These are phyloP conservation scores for Hippophae rhamnoides DNA, from an alignment of 306 rosid species.

Conservation along the genomic window DNA sequence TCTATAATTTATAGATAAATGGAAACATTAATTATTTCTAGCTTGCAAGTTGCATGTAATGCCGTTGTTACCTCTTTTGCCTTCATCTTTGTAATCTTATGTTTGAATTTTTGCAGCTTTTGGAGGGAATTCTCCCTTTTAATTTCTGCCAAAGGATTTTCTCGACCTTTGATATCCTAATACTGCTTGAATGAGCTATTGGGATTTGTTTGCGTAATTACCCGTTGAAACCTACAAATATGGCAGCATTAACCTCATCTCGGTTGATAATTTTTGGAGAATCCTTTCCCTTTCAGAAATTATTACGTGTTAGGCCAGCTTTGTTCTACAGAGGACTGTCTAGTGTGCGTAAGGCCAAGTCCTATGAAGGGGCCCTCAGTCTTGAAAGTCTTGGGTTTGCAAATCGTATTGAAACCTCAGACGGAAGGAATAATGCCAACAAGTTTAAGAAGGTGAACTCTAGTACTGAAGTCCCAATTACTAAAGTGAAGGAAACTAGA, in stretches of 20 bases:
- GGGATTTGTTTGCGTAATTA: background rate
- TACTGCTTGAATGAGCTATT: slow-evolving; percentile 3
- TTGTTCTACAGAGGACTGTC: slow-evolving; percentile 39
- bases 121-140: background rate
- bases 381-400: slow-evolving; percentile 42
- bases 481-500: slow-evolving; percentile 32
- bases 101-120: slow-evolving; percentile 7
- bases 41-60: background rate
- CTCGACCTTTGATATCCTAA: background rate
- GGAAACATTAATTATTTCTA: too few species aligned
- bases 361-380: slow-evolving; percentile 38
- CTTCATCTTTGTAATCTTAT: background rate
- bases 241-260: slow-evolving; percentile 49
- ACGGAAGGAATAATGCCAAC: slow-evolving; percentile 16
- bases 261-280: slow-evolving; percentile 60
- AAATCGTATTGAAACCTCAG: slow-evolving; percentile 27
- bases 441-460: slow-evolving; percentile 29
- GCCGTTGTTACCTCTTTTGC: background rate
- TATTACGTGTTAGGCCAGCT: slow-evolving; percentile 33
- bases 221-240: slow-evolving; percentile 21
- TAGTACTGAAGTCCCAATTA: slow-evolving; percentile 29
- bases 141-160: background rate
- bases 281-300: slow-evolving; percentile 41
- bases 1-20: too few species aligned
- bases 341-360: slow-evolving; percentile 27